Conservation (phyloP, 140 eudicot species). For the Artemisia princeps region DNA sequence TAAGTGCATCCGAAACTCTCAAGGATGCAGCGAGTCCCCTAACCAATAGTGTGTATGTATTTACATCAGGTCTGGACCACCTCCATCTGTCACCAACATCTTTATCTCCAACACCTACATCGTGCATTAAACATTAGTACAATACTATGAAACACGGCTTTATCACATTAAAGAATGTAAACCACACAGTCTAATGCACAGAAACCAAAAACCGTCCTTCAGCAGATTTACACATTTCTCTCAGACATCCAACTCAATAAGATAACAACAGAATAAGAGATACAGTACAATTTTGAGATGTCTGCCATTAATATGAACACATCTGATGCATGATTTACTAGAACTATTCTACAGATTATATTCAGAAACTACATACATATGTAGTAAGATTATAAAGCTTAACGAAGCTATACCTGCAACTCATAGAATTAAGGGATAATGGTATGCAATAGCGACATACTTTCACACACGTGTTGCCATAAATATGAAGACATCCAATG, state of each 20-base stretch:
- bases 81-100: conserved; percentile 56
- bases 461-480: too few relatives aligned
- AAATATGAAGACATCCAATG: too few relatives aligned
- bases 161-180: neutral
- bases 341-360: too few relatives aligned
- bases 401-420: too few relatives aligned
- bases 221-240: neutral
- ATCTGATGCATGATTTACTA: too few relatives aligned
- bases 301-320: too few relatives aligned
- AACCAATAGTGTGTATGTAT: conserved; percentile 55
- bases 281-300: neutral
- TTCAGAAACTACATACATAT: too few relatives aligned
- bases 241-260: neutral
- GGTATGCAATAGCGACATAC: too few relatives aligned
- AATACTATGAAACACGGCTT: neutral
- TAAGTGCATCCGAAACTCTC: conserved; percentile 85
- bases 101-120: conserved; percentile 47
- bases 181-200: neutral
- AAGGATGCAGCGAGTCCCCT: conserved; percentile 78
- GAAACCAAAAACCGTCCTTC: too few relatives aligned
- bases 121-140: conserved; percentile 21
- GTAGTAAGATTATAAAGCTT: too few relatives aligned
- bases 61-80: conserved; percentile 93
- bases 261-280: neutral
- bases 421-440: too few relatives aligned